Percentiles rank a stretch among this genome's conserved stretches.
Evolutionary conservation across 1,284 basidiomycete genomes (phyloP).

Genomic region (Irpex sp.): DNA sequence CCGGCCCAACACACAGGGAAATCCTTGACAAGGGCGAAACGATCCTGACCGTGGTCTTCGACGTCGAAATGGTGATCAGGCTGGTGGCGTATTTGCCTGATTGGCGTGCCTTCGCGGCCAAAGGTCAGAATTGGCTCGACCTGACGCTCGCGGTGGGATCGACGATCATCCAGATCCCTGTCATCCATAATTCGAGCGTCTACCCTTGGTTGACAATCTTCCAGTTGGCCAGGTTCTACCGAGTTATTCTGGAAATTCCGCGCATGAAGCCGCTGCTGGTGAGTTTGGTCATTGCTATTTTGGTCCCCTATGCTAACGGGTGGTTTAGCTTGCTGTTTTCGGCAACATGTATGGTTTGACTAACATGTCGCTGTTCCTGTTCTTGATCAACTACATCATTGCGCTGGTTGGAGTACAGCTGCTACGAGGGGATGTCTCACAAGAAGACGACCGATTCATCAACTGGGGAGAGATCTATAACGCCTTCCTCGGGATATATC

Average conservation of each 20-base stretch:
- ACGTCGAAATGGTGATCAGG: slow-evolving; percentile 84
- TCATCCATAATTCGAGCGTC: slow-evolving; percentile 57
- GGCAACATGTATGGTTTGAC: slow-evolving; percentile 89
- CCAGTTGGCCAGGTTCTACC: slow-evolving; percentile 88
- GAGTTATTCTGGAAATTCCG: slow-evolving; percentile 88
- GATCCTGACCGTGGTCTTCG: slow-evolving; percentile 82
- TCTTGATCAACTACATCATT: slow-evolving; percentile 86
- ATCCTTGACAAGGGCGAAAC: slow-evolving; percentile 71
- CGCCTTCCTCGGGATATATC: slow-evolving; percentile 86
- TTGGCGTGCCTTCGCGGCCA: slow-evolving; percentile 77
- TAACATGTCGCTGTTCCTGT: slow-evolving; percentile 93
- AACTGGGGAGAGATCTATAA: slow-evolving; percentile 92
- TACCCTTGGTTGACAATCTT: slow-evolving; percentile 95
- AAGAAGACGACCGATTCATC: slow-evolving; percentile 43
- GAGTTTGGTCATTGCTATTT: slow-evolving; percentile 21
- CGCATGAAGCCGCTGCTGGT: slow-evolving; percentile 81
- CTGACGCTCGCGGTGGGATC: slow-evolving; percentile 78
- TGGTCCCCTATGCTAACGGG: slow-evolving; percentile 3
- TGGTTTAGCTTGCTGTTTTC: slow-evolving; percentile 74
- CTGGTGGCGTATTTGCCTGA: slow-evolving; percentile 72
- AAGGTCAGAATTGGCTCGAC: slow-evolving; percentile 77
- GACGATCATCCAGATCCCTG: slow-evolving; percentile 85
- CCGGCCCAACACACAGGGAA: slow-evolving; percentile 41
- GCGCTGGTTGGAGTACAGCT: slow-evolving; percentile 79
- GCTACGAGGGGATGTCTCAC: slow-evolving; percentile 75